Evolutionary conservation across 306 rosid species (phyloP).

Genomic region (Betula pendula): DNA sequence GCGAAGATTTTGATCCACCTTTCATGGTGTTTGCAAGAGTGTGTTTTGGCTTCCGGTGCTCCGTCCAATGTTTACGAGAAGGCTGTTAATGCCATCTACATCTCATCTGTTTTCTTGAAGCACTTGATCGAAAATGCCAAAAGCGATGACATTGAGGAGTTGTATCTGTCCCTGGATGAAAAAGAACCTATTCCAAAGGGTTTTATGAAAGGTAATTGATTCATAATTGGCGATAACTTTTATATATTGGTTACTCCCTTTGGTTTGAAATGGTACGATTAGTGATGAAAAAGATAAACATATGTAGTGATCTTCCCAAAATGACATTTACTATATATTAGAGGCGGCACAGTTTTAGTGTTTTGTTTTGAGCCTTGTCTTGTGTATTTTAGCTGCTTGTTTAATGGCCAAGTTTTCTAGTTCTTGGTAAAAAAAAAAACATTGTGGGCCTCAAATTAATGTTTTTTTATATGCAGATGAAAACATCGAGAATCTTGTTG

Average conservation of each 20-base stretch:
- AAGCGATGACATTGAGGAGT: slow-evolving; percentile 50
- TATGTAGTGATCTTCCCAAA: background rate
- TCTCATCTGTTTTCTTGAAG: slow-evolving; percentile 80
- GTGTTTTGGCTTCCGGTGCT: slow-evolving; percentile 60
- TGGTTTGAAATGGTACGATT: no score
- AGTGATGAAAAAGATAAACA: background rate
- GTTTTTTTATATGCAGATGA: slow-evolving; percentile 64
- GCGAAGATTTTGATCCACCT: slow-evolving; percentile 88
- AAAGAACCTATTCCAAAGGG: slow-evolving; percentile 51
- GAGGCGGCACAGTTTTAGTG: background rate
- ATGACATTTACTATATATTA: background rate
- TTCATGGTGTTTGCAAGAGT: slow-evolving; percentile 80
- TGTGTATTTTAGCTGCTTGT: background rate
- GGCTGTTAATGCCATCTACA: slow-evolving; percentile 82
- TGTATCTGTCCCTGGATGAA: slow-evolving; percentile 63
- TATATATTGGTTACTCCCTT: background rate
- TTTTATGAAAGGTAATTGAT: slow-evolving; percentile 58
- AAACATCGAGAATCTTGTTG: slow-evolving; percentile 60
- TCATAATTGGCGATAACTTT: background rate
- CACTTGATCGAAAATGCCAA: slow-evolving; percentile 71
- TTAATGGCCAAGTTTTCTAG: background rate
- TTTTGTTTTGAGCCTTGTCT: background rate
- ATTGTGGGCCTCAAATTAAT: background rate
- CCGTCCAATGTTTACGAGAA: slow-evolving; percentile 61
- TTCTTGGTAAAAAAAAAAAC: background rate